Evolutionary conservation across 257 asterid species (phyloP), one percentile per base, ranked within the genome.

Genomic region (Solanum peruvianum): DNA sequence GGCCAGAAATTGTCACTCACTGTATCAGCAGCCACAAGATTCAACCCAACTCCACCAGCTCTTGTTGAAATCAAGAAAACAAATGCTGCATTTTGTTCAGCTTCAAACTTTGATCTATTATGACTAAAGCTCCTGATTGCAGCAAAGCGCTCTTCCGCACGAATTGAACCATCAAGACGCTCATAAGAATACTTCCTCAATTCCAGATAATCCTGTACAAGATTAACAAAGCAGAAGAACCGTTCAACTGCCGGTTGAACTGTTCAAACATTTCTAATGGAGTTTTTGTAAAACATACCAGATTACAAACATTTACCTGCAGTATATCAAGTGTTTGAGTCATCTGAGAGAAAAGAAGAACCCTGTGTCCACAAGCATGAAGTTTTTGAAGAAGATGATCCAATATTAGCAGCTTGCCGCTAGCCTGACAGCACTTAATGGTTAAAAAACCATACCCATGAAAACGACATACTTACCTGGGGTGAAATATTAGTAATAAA

Each of bases 1-100:
- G 27, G 42, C 31, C 58, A 49, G 45, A n/a, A 81, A 81, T 49
- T 81, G 31, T 62, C 21, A 71, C 87, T 91, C 88, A 97, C 99
- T 4, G 99, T 94, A 93, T 97, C 99, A 93, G 99, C 99, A 90
- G 98, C 98, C 91, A 95, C 97, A 88, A 97, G 98, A 92, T 97
- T 97, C 91, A 97, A 91, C 25, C 99, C 98, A 83, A 95, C 98
- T 87, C 99, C 99, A 67, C 99, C 99, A 87, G 99, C 99, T 92
- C 99, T 92, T 27, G 99, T 97, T 87, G 99, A 97, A 87, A 97
- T 97, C 93, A 97, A 88, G 85, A 97, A 95, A 87, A 97, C 91
- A 91, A 95, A 97, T 15, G 98, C 92, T 82, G 88, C 89, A 88
- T 84, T 82, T 78, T 89, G 83, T 81, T 86, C 87, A 87, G 91